A percentile compares a stretch with the other conserved stretches of the same genome.
Conservation (phyloP, 352 stramenopile species). For the Phytophthora syringae region DNA sequence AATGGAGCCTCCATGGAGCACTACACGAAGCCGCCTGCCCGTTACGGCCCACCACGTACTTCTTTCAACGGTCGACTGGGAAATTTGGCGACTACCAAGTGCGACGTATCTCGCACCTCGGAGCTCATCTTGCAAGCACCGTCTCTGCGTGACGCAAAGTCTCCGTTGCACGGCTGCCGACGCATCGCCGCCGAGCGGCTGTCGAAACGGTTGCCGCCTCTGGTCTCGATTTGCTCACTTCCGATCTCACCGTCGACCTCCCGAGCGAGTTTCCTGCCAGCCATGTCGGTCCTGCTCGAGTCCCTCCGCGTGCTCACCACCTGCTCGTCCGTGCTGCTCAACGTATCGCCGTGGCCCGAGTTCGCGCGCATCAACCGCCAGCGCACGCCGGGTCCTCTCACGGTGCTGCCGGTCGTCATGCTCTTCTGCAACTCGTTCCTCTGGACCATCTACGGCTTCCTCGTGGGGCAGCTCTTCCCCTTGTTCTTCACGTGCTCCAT, state of each 20-base stretch:
- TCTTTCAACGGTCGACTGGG: slow-evolving; percentile 2
- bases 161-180: slow-evolving; percentile 9
- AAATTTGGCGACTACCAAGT: slow-evolving; percentile 15
- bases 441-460: slow-evolving; percentile 56
- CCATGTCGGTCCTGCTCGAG: slow-evolving; percentile 44
- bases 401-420: slow-evolving; percentile 44
- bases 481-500: slow-evolving; percentile 47
- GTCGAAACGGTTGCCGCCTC: slow-evolving; percentile 8
- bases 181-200: slow-evolving; percentile 17
- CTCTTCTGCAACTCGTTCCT: slow-evolving; percentile 48
- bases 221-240: slow-evolving; percentile 19
- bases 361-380: slow-evolving; percentile 48
- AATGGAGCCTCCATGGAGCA: background rate
- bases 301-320: slow-evolving; percentile 40
- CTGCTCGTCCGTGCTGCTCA: slow-evolving; percentile 42
- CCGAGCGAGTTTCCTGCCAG: background rate
- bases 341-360: slow-evolving; percentile 43
- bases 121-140: slow-evolving; percentile 1
- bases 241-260: slow-evolving; percentile 9
- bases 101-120: too few relatives aligned
- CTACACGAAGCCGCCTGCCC: slow-evolving; percentile 1
- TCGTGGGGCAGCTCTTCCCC: slow-evolving; percentile 49
- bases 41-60: slow-evolving; percentile 8
- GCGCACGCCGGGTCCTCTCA: slow-evolving; percentile 38
- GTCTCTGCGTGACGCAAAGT: slow-evolving; percentile 11